Evolutionary conservation across 2,329 filamentous ascomycete species (phyloP).

Genomic region (Fusarium solani-melongenae): DNA sequence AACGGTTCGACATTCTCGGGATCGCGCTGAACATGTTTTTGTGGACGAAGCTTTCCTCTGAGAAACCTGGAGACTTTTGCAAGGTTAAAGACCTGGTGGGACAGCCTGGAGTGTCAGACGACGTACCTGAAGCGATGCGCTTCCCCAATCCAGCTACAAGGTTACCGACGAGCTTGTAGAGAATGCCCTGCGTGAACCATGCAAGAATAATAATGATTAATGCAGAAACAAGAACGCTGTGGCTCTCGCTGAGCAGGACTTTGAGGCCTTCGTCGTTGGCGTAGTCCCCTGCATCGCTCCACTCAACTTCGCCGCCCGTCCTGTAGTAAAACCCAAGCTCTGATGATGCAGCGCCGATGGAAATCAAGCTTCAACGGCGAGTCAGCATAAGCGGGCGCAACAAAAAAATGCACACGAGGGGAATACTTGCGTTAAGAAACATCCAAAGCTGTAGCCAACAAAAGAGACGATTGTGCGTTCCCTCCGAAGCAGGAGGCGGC

Average conservation of each 20-base stretch:
- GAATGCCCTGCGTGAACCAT: slow-evolving; percentile 36
- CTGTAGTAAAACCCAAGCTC: slow-evolving; percentile 47
- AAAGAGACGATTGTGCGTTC: slow-evolving; percentile 36
- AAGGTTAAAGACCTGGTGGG: slow-evolving; percentile 6
- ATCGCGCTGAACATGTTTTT: slow-evolving; percentile 20
- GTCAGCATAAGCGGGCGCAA: slow-evolving; percentile 15
- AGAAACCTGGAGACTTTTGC: slow-evolving; percentile 23
- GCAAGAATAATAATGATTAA: slow-evolving; percentile 37
- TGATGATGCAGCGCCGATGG: slow-evolving; percentile 44
- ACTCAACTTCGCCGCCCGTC: slow-evolving; percentile 48
- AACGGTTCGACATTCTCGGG: slow-evolving; percentile 34
- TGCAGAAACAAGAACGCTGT: slow-evolving; percentile 34
- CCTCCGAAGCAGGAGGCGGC: slow-evolving; percentile 39
- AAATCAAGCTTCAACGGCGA: slow-evolving; percentile 36
- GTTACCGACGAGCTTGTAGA: slow-evolving; percentile 37
- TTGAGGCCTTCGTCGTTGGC: slow-evolving; percentile 45
- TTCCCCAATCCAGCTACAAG: slow-evolving; percentile 29
- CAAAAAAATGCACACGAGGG: not conserved
- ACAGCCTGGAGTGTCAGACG: not conserved
- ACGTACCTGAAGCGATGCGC: slow-evolving; percentile 39
- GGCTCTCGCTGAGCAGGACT: slow-evolving; percentile 44
- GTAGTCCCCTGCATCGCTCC: slow-evolving; percentile 44
- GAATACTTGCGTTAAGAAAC: slow-evolving; percentile 36
- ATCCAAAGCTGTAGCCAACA: slow-evolving; percentile 33
- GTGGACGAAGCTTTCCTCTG: slow-evolving; percentile 26